phyloP scores from a whole-genome alignment of 2,329 filamentous ascomycete species.

The Apiospora malaysiana region DNA sequence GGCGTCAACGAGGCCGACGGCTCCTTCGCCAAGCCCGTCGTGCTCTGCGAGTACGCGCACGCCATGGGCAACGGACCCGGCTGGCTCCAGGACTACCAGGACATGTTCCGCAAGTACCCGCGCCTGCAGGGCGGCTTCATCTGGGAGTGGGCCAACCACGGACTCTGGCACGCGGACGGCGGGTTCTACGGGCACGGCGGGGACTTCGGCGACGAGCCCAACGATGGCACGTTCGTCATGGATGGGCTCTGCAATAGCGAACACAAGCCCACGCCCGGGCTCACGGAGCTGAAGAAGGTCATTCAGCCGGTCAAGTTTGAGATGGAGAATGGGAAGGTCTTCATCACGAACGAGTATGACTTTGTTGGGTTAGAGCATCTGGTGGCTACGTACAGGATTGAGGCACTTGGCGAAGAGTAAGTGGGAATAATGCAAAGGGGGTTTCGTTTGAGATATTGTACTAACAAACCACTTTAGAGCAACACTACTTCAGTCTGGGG shows the following conservation, averaged over 20 bases:
- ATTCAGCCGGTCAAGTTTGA: conserved; percentile 58
- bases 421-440: conserved; percentile 31
- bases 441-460: neutral
- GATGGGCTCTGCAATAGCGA: conserved; percentile 61
- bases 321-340: conserved; percentile 43
- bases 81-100: conserved; percentile 70
- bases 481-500: conserved; percentile 40
- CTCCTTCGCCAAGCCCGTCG: conserved; percentile 60
- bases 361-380: conserved; percentile 53
- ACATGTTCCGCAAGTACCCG: conserved; percentile 64
- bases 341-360: conserved; percentile 56
- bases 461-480: conserved; percentile 29
- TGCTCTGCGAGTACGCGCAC: conserved; percentile 64
- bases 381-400: conserved; percentile 49
- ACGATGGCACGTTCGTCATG: conserved; percentile 68
- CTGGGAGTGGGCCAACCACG: conserved; percentile 72
- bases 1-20: conserved; percentile 47
- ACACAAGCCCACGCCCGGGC: conserved; percentile 61
- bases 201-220: conserved; percentile 64
- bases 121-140: conserved; percentile 71
- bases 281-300: conserved; percentile 63
- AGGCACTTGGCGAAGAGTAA: conserved; percentile 49
- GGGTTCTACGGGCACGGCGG: conserved; percentile 62
- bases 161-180: conserved; percentile 53
- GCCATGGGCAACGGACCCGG: conserved; percentile 81